phyloP scores from a whole-genome alignment of 768 basidiomycete genomes.

The Tulasnella sp. region DNA sequence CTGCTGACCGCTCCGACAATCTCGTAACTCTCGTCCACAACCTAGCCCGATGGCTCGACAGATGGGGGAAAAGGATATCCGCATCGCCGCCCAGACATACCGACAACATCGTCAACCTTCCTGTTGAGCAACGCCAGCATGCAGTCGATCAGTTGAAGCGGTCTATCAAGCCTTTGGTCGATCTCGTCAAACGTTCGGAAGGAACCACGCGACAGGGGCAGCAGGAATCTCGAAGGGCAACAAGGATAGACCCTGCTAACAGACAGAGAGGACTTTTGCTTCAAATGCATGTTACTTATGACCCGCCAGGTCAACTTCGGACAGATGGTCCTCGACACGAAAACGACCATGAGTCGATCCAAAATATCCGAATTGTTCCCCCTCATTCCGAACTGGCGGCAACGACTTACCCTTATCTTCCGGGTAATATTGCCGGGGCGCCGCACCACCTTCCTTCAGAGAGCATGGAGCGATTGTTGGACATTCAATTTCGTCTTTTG shows the following conservation, averaged over 20 bases:
- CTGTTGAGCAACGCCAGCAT: slow-evolving; percentile 46
- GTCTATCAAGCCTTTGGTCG: not conserved
- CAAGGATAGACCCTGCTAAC: slow-evolving; percentile 37
- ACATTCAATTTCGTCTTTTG: slow-evolving; percentile 74
- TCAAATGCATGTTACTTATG: slow-evolving; percentile 51
- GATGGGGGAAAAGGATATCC: slow-evolving; percentile 40
- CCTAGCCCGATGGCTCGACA: slow-evolving; percentile 60
- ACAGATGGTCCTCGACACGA: slow-evolving; percentile 63
- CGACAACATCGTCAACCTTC: slow-evolving; percentile 50
- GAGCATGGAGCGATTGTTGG: slow-evolving; percentile 69
- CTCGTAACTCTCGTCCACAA: slow-evolving; percentile 50
- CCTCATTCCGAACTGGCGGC: slow-evolving; percentile 67
- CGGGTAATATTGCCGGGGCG: slow-evolving; percentile 60
- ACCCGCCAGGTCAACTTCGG: slow-evolving; percentile 59
- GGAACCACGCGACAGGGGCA: slow-evolving; percentile 28
- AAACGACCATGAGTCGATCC: slow-evolving; percentile 63
- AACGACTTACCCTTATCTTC: slow-evolving; percentile 57
- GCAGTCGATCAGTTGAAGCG: slow-evolving; percentile 47
- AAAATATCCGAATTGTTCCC: slow-evolving; percentile 65
- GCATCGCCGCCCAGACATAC: slow-evolving; percentile 45
- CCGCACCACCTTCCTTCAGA: slow-evolving; percentile 63
- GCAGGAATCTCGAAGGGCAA: not conserved
- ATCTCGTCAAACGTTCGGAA: slow-evolving; percentile 55
- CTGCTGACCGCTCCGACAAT: slow-evolving; percentile 51
- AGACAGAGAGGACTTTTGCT: slow-evolving; percentile 46